Evolutionary conservation across 78 protist genomes (phyloP).

Genomic region (Neovahlkampfia damariscottae): DNA sequence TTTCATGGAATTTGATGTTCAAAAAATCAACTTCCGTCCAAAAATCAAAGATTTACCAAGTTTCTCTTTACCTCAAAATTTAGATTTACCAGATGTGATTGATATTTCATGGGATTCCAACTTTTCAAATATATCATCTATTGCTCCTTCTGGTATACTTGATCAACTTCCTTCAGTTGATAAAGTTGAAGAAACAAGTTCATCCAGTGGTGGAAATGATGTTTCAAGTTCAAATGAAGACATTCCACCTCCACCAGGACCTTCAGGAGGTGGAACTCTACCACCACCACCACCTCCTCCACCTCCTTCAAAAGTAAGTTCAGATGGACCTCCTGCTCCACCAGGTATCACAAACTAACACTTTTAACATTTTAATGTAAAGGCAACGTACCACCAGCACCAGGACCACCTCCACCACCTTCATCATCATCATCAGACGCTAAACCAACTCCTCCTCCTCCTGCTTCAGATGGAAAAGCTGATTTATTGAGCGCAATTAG

Average conservation of each 20-base stretch:
- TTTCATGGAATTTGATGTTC: background rate
- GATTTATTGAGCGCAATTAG: background rate
- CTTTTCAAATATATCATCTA: background rate
- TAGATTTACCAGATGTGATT: background rate
- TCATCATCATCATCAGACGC: background rate
- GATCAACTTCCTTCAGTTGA: background rate
- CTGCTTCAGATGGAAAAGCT: background rate
- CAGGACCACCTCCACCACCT: no score
- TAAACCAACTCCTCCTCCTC: background rate
- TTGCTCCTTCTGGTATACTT: background rate
- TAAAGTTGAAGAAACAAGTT: background rate
- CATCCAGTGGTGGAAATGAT: no score
- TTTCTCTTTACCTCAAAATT: background rate
- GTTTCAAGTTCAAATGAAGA: background rate
- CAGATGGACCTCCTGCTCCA: no score
- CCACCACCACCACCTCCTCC: slow-evolving; percentile 4
- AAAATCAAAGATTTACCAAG: background rate
- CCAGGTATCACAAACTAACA: no score
- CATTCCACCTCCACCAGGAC: background rate
- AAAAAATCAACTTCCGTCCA: background rate
- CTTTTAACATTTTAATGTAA: no score
- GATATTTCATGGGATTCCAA: background rate
- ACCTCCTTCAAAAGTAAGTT: background rate
- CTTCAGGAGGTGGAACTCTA: background rate
- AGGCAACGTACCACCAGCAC: no score